Base-by-base conservation (phyloP, 306 rosid species). In the Vachellia pachyceras region DNA sequence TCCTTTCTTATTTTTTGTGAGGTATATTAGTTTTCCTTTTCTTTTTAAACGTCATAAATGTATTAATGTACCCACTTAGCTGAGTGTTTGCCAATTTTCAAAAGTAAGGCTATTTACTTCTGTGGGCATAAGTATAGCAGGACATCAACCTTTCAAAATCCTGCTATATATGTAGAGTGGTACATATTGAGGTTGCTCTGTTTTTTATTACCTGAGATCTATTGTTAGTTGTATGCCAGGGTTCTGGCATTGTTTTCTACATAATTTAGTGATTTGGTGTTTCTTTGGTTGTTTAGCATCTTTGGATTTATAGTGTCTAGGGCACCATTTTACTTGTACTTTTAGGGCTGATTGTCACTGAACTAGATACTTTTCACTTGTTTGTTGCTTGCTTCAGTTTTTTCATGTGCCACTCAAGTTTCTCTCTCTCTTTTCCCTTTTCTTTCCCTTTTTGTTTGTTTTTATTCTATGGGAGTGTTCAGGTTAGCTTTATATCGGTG, bases 231-330 rank as follows among this genome's bases (percentile, higher is more conserved):
- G 17, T 61, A 25, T 40, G 42, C 42, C 42, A 40, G 42, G 42
- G 42, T 4, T 40, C 1, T 40, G 42, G n/a, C n/a, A n/a, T n/a
- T n/a, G n/a, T n/a, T n/a, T n/a, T n/a, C n/a, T n/a, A n/a, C n/a
- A n/a, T n/a, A n/a, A n/a, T n/a, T n/a, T n/a, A n/a, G n/a, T n/a
- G n/a, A n/a, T n/a, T n/a, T 35, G 35, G 22, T 39, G 4, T 35
- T n/a, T 80, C 29, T 79, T 66, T 68, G 36, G 10, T 76, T 36
- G 60, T 36, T 29, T 61, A 61, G 9, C n/a, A 61, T 12, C 68
- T 29, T 60, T 9, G 50, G 5, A n/a, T 40, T 7, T 47, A 5
- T 44, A 10, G 73, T 20, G 46, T 17, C 12, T 23, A 20, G 44
- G 39, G 63, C 5, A n/a, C n/a, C n/a, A 6, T 57, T 61, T 25